Evolutionary conservation across 2,329 filamentous ascomycete species (phyloP), one percentile per base, ranked within the genome.

Genomic region (Fonsecaea erecta): DNA sequence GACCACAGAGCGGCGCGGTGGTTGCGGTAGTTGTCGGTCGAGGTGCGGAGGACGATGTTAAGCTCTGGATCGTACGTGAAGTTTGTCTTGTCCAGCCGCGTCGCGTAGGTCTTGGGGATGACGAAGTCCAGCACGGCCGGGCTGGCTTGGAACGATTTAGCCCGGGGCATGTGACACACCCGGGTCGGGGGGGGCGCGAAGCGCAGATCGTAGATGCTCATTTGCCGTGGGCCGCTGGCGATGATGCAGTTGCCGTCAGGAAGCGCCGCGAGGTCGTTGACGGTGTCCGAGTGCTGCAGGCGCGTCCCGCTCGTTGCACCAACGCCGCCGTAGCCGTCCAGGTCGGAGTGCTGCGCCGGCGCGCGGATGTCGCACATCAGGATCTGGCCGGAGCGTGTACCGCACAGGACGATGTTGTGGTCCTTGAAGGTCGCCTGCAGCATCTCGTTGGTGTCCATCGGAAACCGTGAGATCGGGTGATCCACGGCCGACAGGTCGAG

Each of bases 201-300:
- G 12, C 70, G 67, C 6, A 71, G 54, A 52, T 71, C 70, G 59
- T 71, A 71, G 16, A 71, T 55, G 11, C 56, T 59, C 52, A 66
- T 66, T 12, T 53, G 60, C 24, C 12, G 18, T 18, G 68, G 52
- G 11, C 70, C 68, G 43, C 62, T 65, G 55, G 69, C 57, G 43
- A 70, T 63, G 14, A 71, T 34, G 12, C 62, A 60, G 21, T 66
- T 53, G 5, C 57, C 53, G 35, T 60, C 65, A 2, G 62, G 46
- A 2, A 65, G 34, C n/a, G 48, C 37, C 9, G 35, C 43, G n/a
- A 69, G 59, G 24, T 59, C 57, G 21, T 32, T 67, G 21, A 70
- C 46, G 18, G 64, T 66, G 58, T 58, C 60, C 12, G 64, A 63
- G 53, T 71, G 68, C 18, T 71, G 65, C 43, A 71, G 51, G 8